Evolutionary conservation across 139 green algal genomes (phyloP).

Genomic region (Auxenochlorella pyrenoidosa): DNA sequence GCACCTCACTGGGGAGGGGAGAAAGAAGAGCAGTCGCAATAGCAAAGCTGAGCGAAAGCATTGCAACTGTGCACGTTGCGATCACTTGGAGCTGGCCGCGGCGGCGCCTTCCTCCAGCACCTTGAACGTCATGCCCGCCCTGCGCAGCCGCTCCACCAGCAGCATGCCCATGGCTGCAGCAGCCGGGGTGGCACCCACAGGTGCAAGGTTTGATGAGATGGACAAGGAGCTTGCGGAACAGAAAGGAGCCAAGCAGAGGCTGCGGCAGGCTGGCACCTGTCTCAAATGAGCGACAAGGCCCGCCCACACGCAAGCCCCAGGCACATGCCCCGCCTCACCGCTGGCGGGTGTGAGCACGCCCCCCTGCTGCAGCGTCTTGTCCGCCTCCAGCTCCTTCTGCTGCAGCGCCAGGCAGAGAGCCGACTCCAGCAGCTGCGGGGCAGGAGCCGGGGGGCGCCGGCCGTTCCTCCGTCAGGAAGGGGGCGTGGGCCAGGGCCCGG

Average conservation of each 20-base stretch:
- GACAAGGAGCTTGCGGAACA: neutral
- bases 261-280: too few species aligned
- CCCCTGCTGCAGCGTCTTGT: slow-evolving; percentile 40
- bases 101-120: neutral
- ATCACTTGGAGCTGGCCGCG: neutral
- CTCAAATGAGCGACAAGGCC: too few species aligned
- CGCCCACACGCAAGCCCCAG: too few species aligned
- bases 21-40: too few species aligned
- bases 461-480: too few species aligned
- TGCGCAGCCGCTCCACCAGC: slow-evolving; percentile 67
- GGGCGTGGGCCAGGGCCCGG: too few species aligned
- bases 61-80: too few species aligned
- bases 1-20: too few species aligned
- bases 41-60: too few species aligned
- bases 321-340: slow-evolving; percentile 27
- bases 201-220: too few species aligned
- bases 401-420: slow-evolving; percentile 60
- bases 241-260: neutral
- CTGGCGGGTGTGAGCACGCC: slow-evolving; percentile 77
- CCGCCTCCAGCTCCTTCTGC: slow-evolving; percentile 51
- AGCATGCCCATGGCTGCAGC: slow-evolving; percentile 53
- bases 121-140: slow-evolving; percentile 46
- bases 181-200: too few species aligned
- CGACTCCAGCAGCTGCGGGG: slow-evolving; percentile 76
- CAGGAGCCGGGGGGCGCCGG: too few species aligned